These are phyloP conservation scores for Ceratorhiza oryzae-sativae DNA, from an alignment of 1,284 basidiomycete species.

Conservation along the genomic window DNA sequence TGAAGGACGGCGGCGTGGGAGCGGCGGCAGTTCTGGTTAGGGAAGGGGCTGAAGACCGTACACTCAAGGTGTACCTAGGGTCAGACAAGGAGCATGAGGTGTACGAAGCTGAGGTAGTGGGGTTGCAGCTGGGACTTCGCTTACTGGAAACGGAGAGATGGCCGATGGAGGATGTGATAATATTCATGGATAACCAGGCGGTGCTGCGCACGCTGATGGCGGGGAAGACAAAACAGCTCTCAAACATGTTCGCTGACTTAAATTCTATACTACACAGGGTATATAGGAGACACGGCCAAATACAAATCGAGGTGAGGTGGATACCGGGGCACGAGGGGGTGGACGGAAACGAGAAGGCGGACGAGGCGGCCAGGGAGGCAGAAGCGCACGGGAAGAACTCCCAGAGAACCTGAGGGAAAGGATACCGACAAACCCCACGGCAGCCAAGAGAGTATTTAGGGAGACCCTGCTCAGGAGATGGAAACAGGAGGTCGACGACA, in stretches of 20 bases:
- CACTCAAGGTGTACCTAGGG: too few species aligned
- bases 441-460: not conserved
- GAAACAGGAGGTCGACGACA: too few species aligned
- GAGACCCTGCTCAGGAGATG: not conserved
- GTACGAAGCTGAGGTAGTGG: too few species aligned
- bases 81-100: too few species aligned
- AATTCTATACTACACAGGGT: not conserved
- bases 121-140: slow-evolving; percentile 9
- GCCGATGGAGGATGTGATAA: not conserved
- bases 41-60: too few species aligned
- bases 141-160: slow-evolving; percentile 14
- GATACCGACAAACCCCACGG: slow-evolving; percentile 8
- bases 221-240: too few species aligned
- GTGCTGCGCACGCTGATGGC: slow-evolving; percentile 8
- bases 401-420: not conserved
- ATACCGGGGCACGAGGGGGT: too few species aligned
- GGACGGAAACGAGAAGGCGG: too few species aligned
- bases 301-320: not conserved
- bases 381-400: not conserved
- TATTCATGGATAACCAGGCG: slow-evolving; percentile 29
- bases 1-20: too few species aligned
- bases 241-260: too few species aligned
- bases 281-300: not conserved
- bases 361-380: not conserved
- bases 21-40: too few species aligned